Evolutionary conservation across 2,329 filamentous ascomycete species (phyloP), one percentile per base, ranked within the genome.

Genomic region (Beauveria australis): DNA sequence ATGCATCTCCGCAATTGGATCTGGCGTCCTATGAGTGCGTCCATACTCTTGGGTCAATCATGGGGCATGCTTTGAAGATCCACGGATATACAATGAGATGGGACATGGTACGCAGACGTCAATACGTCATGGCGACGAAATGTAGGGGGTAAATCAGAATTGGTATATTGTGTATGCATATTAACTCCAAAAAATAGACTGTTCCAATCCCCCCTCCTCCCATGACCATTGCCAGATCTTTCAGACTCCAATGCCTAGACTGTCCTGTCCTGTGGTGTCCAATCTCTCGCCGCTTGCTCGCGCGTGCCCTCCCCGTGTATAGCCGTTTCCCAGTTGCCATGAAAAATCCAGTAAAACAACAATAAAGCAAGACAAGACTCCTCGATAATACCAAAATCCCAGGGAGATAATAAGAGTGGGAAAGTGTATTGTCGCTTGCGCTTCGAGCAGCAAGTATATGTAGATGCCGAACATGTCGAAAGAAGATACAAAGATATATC

Each of bases 211-310:
- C 22, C 24, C 2, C 3, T 49, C 46, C 22, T 47, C 30, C 46
- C 2, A 14, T 28, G 6, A 28, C 22, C 46, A 41, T 55, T 47
- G 53, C 46, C 18, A 37, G 30, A 41, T 51, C 3, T 8, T 40
- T 41, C 44, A 3, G n/a, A n/a, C 44, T 6, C 14, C 10, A 46
- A 40, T 43, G 8, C 30, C 46, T 12, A 43, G 44, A 54, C 53
- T 54, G 41, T 51, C 46, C 44, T 58, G 55, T 58, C 40, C 55
- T 49, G 57, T 52, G 48, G 24, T 52, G 47, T 59, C 57, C 57
- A 58, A 51, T 58, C 55, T 58, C 22, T 43, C 55, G 49, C 44
- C 33, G 46, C 55, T 49, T 53, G 40, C 47, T 59, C 26, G 56
- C 56, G 56, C 37, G 40, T 40, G 24, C 24, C 37, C n/a, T 49